A percentile compares a stretch with the other conserved stretches of the same genome.
Conservation (phyloP, 768 basidiomycete genomes). For the Hypholoma sublateritium region DNA sequence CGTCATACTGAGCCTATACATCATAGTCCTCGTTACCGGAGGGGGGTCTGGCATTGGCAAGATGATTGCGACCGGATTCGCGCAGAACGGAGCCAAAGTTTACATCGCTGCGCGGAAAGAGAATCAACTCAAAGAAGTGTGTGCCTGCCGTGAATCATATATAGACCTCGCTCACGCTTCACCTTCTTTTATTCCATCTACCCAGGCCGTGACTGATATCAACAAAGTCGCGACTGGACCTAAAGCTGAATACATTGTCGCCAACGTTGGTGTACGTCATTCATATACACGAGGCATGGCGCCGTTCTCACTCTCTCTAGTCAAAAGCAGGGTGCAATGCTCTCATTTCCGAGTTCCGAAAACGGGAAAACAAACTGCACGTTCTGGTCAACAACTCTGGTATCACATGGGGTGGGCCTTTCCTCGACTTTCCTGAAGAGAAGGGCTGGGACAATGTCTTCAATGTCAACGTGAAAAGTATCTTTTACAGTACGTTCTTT, state of each 20-base stretch:
- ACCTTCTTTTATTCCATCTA: background rate
- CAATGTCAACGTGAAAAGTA: slow-evolving; percentile 81
- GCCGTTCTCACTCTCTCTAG: slow-evolving; percentile 31
- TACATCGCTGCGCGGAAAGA: slow-evolving; percentile 90
- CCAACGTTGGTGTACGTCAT: slow-evolving; percentile 65
- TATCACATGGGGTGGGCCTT: slow-evolving; percentile 75
- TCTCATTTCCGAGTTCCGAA: slow-evolving; percentile 65
- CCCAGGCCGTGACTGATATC: slow-evolving; percentile 55
- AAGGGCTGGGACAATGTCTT: slow-evolving; percentile 87
- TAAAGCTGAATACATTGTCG: slow-evolving; percentile 70
- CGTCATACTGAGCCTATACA: slow-evolving; percentile 1
- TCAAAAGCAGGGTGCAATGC: slow-evolving; percentile 78
- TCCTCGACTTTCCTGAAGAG: slow-evolving; percentile 70
- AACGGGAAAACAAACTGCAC: slow-evolving; percentile 71
- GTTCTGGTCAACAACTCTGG: slow-evolving; percentile 87
- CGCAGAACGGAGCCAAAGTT: slow-evolving; percentile 84
- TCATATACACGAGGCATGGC: background rate
- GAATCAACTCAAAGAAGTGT: slow-evolving; percentile 70
- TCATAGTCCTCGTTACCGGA: slow-evolving; percentile 73
- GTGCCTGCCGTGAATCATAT: slow-evolving; percentile 14
- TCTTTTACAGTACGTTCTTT: slow-evolving; percentile 68
- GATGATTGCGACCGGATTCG: slow-evolving; percentile 82
- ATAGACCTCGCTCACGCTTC: background rate
- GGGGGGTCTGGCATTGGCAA: slow-evolving; percentile 83
- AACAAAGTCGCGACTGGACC: slow-evolving; percentile 56